Percentiles rank a stretch among this genome's conserved stretches.
Evolutionary conservation across 345 rosid species (phyloP).

Genomic region (Excoecaria cochinchinensis): DNA sequence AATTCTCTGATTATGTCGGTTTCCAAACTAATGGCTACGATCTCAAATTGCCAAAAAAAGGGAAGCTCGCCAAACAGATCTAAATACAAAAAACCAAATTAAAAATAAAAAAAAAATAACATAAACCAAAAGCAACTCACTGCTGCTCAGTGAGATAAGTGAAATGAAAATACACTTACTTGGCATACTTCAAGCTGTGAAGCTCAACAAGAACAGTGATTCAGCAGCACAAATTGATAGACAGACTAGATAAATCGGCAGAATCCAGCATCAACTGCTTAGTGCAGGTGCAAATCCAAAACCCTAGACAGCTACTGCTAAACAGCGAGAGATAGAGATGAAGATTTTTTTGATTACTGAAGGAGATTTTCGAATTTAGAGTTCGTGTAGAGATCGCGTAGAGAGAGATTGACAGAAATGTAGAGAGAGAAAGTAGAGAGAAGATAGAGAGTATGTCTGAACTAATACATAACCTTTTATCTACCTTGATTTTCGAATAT

Average conservation of each 20-base stretch:
- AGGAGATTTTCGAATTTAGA: not conserved
- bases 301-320: conserved; percentile 24
- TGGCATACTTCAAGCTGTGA: conserved; percentile 21
- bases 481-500: conserved; percentile 21
- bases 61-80: conserved; percentile 32
- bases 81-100: conserved; percentile 11
- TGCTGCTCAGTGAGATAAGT: not conserved
- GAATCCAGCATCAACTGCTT: not conserved
- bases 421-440: conserved; percentile 19
- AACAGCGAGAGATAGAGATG: not conserved
- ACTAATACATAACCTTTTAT: conserved; percentile 22
- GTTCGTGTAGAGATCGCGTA: conserved; percentile 29
- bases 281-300: conserved; percentile 9
- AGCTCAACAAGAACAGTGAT: conserved; percentile 20
- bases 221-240: not conserved
- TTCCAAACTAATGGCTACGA: conserved; percentile 26
- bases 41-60: conserved; percentile 23
- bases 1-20: not conserved
- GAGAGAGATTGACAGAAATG: conserved; percentile 24
- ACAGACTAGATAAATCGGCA: not conserved
- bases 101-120: not conserved
- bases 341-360: not conserved
- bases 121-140: not conserved
- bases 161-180: conserved; percentile 20
- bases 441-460: conserved; percentile 8